Base-by-base conservation (phyloP, 305 asterid genomes). In the Ilex paraguariensis region DNA sequence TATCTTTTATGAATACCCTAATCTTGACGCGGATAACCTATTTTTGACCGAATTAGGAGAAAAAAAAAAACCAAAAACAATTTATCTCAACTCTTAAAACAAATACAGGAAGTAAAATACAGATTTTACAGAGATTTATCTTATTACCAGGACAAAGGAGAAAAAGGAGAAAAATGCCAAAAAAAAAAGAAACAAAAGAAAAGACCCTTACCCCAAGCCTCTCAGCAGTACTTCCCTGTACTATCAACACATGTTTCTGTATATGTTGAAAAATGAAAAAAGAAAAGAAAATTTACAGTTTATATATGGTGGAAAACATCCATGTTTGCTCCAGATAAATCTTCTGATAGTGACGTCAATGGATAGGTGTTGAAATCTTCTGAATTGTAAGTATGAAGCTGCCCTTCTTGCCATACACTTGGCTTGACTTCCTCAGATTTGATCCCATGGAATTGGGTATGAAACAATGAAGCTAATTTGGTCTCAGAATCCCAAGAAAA, bases 401-500 rank as follows among this genome's bases (percentile, higher is more conserved):
- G 52, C 11, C 13, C 62, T 39, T 58, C 62, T 58, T 58, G 62
- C 28, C 51, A 58, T 46, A 13, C 15, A 13, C 13, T 46, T 13
- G n/a, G n/a, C 50, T 36, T 58, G 7, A 58, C 14, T 33, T 58
- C 62, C 32, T 58, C 51, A 2, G 31, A 2, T 58, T 58, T 58
- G 44, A 39, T 58, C 51, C 50, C 62, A 58, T 45, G 14, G 21
- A 3, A 58, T 33, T 39, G 51, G 9, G 11, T 33, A 14, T 33
- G 62, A 39, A 58, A 39, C 10, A n/a, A 15, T 58, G 62, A 58
- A 13, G 31, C 62, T 28, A 58, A 33, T 39, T 58, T 58, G 31
- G 17, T 33, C 62, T 58, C 62, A 36, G 31, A 28, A n/a, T 58
- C 62, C 62, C 62, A 58, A 12, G 62, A 58, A 36, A 32, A 58